A percentile compares a stretch with the other conserved stretches of the same genome.
Evolutionary conservation across 257 asterid genomes (phyloP).

Genomic region (Verbascum thapsus): DNA sequence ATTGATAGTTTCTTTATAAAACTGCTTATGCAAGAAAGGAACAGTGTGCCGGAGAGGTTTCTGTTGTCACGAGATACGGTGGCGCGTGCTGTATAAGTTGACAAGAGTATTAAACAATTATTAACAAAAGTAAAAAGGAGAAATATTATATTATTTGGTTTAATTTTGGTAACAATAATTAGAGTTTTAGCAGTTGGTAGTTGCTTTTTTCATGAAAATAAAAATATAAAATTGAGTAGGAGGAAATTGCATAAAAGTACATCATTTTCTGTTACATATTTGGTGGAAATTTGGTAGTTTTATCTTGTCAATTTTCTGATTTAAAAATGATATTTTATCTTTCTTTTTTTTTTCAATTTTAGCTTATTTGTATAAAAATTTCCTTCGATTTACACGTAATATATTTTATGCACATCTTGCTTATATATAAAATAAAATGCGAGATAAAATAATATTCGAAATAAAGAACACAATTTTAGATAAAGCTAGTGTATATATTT

Average conservation of each 20-base stretch:
- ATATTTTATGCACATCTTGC: too few species aligned
- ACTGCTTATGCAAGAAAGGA: slow-evolving; percentile 30
- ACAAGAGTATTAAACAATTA: too few species aligned
- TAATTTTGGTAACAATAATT: not conserved
- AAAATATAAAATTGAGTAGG: slow-evolving; percentile 12
- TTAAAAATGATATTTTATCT: not conserved
- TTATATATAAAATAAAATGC: too few species aligned
- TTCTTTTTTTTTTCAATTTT: too few species aligned
- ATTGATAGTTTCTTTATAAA: too few species aligned
- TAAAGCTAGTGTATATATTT: not conserved
- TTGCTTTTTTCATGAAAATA: slow-evolving; percentile 14
- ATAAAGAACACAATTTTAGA: too few species aligned
- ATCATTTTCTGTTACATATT: slow-evolving; percentile 29
- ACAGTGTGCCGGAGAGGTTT: slow-evolving; percentile 16
- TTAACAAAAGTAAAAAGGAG: too few species aligned
- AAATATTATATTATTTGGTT: not conserved
- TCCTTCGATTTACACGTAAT: too few species aligned
- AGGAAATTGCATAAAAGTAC: slow-evolving; percentile 21
- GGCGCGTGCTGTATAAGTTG: slow-evolving; percentile 24
- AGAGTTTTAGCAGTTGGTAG: slow-evolving; percentile 8
- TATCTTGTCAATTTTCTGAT: not conserved
- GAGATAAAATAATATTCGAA: too few species aligned
- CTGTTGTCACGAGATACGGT: slow-evolving; percentile 8
- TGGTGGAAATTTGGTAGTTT: slow-evolving; percentile 27
- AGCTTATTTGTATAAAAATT: too few species aligned